Evolutionary conservation across 139 green algal genomes (phyloP), one percentile per base, ranked within the genome.

Genomic region (Volvox reticuliferus): DNA sequence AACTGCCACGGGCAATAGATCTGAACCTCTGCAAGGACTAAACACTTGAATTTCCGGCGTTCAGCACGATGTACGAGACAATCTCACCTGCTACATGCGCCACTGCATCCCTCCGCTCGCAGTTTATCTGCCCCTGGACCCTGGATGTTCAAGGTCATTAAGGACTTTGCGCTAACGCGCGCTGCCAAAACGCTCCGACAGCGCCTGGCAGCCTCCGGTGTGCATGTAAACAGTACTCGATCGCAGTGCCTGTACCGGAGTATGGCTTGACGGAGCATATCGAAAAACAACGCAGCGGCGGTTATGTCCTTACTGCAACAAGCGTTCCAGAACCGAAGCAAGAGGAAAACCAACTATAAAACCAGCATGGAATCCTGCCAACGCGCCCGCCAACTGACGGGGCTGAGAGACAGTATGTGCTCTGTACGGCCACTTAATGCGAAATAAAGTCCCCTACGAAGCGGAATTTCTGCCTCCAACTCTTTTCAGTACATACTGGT

Each of bases 51-150:
- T 14, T 55, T 55, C 44, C 44, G 5, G 9, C 44, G 44, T 55
- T 55, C 44, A 14, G 44, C 44, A 9, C 9, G 44, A 12, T 73
- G 9, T 73, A 24, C 21, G 16, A 73, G 2, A 28, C 12, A 30
- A 9, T 30, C 65, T 73, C 5, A 81, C 75, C 75, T 81, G 32
- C 32, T 81, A 24, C 75, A 88, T 65, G 68, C 35, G 19, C 63
- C 82, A 26, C 71, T 61, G n/a, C 89, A 92, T 1, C 37, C 32
- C 18, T 35, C 55, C 6, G 55, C 36, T 0, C 65, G 37, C 19
- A 92, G 76, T 20, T 90, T 77, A 0, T 90, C 89, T 0, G 73
- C 71, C 16, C 89, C 89, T 18, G 89, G 89, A 14, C 89, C 89
- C 13, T 33, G 35, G 28, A 92, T 50, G 73, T 90, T 83, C 2